Conservation (phyloP, 441 rosid species). For the Adansonia gregorii region DNA sequence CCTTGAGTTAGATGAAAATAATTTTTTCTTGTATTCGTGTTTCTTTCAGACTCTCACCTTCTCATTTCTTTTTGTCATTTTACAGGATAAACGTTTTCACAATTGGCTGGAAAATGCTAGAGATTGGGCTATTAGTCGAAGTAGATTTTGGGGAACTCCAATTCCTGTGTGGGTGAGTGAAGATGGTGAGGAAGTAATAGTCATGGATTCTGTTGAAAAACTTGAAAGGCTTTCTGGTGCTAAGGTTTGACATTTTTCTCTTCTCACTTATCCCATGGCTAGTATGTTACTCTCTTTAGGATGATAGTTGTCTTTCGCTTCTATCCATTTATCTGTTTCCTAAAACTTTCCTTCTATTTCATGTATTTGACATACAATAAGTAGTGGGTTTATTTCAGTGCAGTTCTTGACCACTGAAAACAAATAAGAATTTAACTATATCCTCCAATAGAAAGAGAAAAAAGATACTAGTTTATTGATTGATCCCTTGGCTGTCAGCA, state of each 20-base stretch:
- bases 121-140: slow-evolving; percentile 98
- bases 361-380: not conserved
- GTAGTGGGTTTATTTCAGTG: not conserved
- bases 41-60: not conserved
- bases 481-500: not conserved
- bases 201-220: slow-evolving; percentile 82
- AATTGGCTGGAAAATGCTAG: slow-evolving; percentile 99
- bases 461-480: not conserved
- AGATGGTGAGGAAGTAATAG: slow-evolving; percentile 76
- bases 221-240: slow-evolving; percentile 93
- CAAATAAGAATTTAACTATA: not conserved
- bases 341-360: not conserved
- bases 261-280: slow-evolving; percentile 23
- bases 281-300: not conserved
- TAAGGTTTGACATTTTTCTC: slow-evolving; percentile 55
- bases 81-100: slow-evolving; percentile 94
- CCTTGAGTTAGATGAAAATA: not conserved
- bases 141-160: slow-evolving; percentile 99
- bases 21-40: not conserved
- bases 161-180: slow-evolving; percentile 92
- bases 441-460: not conserved
- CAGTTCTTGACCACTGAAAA: not conserved
- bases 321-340: slow-evolving; percentile 19
- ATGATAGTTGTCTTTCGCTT: not conserved
- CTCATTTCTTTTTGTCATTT: slow-evolving; percentile 16